These are phyloP conservation scores for Fimicolochytrium jonesii DNA, from an alignment of 192 early-diverging fungal species.

Conservation along the genomic window DNA sequence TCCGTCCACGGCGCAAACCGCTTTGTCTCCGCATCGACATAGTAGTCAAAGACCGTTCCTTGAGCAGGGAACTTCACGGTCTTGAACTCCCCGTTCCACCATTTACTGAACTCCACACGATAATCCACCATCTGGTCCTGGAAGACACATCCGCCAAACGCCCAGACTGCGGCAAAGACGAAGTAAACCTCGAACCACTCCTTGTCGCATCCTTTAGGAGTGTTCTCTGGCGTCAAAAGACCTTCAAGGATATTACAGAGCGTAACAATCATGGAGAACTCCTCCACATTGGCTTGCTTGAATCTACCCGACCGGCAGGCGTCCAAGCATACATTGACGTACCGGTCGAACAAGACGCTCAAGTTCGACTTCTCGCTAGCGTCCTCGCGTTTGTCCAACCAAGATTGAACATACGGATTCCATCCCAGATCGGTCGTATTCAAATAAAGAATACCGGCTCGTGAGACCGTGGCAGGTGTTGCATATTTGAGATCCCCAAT, in stretches of 20 bases:
- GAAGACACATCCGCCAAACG: conserved; percentile 60
- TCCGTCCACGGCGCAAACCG: conserved; percentile 64
- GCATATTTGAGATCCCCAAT: conserved; percentile 65
- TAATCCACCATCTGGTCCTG: conserved; percentile 62
- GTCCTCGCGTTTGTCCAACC: conserved; percentile 64
- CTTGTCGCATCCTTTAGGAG: conserved; percentile 66
- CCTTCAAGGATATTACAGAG: conserved; percentile 64
- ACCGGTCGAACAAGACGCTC: conserved; percentile 57
- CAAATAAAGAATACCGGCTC: conserved; percentile 64
- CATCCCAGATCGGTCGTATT: conserved; percentile 61
- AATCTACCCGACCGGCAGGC: conserved; percentile 51
- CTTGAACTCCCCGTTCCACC: conserved; percentile 67
- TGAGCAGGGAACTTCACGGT: conserved; percentile 52
- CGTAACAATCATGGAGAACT: conserved; percentile 56
- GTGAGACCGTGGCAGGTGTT: conserved; percentile 66
- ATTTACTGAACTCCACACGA: conserved; percentile 57
- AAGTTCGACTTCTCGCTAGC: conserved; percentile 54
- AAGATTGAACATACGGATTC: conserved; percentile 65
- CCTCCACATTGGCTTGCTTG: conserved; percentile 62
- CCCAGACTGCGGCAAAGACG: conserved; percentile 64
- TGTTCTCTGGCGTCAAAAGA: conserved; percentile 54
- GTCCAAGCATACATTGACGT: conserved; percentile 57
- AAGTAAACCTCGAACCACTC: conserved; percentile 70
- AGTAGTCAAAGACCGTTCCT: conserved; percentile 66
- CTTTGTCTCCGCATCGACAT: conserved; percentile 53